Base-by-base conservation (phyloP, 495 filamentous ascomycete genomes). In the Neurospora sp. region DNA sequence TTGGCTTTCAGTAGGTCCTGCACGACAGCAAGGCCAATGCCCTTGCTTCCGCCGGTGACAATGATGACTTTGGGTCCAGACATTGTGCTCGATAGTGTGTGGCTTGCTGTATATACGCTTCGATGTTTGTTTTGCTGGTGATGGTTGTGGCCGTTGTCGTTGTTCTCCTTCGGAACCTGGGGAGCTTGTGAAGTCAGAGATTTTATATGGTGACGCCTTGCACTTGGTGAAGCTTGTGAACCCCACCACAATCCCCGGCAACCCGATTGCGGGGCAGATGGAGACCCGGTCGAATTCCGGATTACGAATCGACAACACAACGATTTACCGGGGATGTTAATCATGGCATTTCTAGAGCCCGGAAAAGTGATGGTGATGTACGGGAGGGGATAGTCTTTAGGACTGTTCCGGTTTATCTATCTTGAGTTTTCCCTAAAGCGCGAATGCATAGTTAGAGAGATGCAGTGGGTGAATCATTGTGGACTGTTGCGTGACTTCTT, bases 1-100 rank as follows among this genome's bases (percentile, higher is more conserved):
- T 84, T 83, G 11, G 86, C 79, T n/a, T 84, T 74, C 70, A 98
- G 88, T 41, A 99, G 88, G 76, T 89, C 86, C 74, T 91, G 84
- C 39, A 92, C 87, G 37, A 95, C 88, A 11, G 93, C 93, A 31
- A 92, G 87, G 68, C 96, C 96, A 73, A 98, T 92, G 42, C 96
- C 95, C 16, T 88, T 87, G 71, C 89, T 91, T 18, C 88, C 80
- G 18, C 92, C 92, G 5, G 91, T 93, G 39, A 94, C 85, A 61
- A 94, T 85, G 74, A 92, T 84, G 22, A 86, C 87, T 80, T 92
- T 91, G 31, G 83, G 78, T 35, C 76, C 42, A 8, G 53, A 35
- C 53, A 38, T 38, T 31, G 20, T 44, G 22, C 27, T 53, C 0
- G 0, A 6, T 70, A 35, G 37, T 18, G 27, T 12, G 35, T 44